A percentile compares a stretch with the other conserved stretches of the same genome.
Conservation (phyloP, 2,329 filamentous ascomycete genomes). For the Cladosporium austrohemisphaericum region DNA sequence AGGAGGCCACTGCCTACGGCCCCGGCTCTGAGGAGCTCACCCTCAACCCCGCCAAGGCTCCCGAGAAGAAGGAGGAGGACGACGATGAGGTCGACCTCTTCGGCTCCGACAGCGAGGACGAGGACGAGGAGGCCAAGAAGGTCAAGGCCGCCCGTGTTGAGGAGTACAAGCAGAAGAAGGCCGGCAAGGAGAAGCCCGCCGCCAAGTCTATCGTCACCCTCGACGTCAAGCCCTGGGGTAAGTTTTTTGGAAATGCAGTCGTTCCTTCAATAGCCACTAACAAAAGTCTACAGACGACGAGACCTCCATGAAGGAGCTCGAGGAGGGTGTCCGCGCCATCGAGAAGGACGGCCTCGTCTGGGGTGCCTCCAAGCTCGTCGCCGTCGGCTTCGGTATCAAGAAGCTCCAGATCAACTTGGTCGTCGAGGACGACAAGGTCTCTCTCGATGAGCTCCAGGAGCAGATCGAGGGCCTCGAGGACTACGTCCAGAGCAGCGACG, state of each 20-base stretch:
- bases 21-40: constrained; percentile 75
- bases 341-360: constrained; percentile 93
- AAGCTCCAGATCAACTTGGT: constrained; percentile 99
- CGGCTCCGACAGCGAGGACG: constrained; percentile 88
- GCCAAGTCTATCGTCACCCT: constrained; percentile 96
- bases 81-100: constrained; percentile 92
- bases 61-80: constrained; percentile 58
- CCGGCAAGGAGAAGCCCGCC: constrained; percentile 79
- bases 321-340: constrained; percentile 75
- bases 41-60: constrained; percentile 81
- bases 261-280: too few relatives aligned
- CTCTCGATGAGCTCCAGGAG: constrained; percentile 79
- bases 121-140: constrained; percentile 79
- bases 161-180: constrained; percentile 97
- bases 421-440: constrained; percentile 95
- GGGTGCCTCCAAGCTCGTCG: constrained; percentile 84
- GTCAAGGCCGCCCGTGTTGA: constrained; percentile 85
- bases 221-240: constrained; percentile 99
- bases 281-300: constrained; percentile 63
- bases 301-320: constrained; percentile 82
- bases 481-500: constrained; percentile 89
- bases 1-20: constrained; percentile 85
- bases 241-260: too few relatives aligned
- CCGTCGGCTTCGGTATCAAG: constrained; percentile 96
- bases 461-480: constrained; percentile 86